Conservation (phyloP, 2,329 filamentous ascomycete genomes). For the Boeremia exigua region DNA sequence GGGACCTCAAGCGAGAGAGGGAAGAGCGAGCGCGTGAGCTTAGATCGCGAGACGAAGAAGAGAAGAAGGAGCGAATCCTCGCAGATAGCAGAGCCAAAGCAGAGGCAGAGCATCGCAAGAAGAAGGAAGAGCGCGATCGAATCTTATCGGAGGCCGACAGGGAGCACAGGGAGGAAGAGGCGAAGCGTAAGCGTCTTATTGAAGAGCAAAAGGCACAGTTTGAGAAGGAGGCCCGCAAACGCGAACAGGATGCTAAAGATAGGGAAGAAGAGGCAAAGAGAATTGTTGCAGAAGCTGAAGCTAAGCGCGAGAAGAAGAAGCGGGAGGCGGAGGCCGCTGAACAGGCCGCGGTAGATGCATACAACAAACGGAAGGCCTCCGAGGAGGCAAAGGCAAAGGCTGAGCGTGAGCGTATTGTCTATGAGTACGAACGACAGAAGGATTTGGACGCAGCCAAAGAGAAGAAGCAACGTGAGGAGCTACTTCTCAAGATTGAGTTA, state of each 20-base stretch:
- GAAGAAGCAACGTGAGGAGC: conserved; percentile 45
- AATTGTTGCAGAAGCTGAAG: conserved; percentile 31
- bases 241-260: conserved; percentile 19
- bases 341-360: conserved; percentile 43
- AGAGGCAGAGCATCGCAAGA: conserved; percentile 47
- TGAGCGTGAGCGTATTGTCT: conserved; percentile 42
- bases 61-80: conserved; percentile 48
- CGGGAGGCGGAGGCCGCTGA: conserved; percentile 39
- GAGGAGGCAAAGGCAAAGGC: conserved; percentile 40
- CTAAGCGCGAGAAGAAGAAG: conserved; percentile 35
- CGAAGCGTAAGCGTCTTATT: conserved; percentile 38
- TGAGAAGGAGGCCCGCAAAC: conserved; percentile 38
- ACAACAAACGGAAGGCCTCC: conserved; percentile 41
- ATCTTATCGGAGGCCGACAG: conserved; percentile 18
- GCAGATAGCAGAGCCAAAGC: conserved; percentile 48
- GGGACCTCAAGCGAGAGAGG: conserved; percentile 37
- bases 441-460: conserved; percentile 46
- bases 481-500: conserved; percentile 48
- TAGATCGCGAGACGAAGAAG: conserved; percentile 47
- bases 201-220: conserved; percentile 40
- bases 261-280: conserved; percentile 25
- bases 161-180: conserved; percentile 25
- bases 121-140: conserved; percentile 32
- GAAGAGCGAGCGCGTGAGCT: conserved; percentile 43
- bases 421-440: conserved; percentile 47